Evolutionary conservation across 1,284 basidiomycete genomes (phyloP).

Genomic region (Inonotus obliquus): DNA sequence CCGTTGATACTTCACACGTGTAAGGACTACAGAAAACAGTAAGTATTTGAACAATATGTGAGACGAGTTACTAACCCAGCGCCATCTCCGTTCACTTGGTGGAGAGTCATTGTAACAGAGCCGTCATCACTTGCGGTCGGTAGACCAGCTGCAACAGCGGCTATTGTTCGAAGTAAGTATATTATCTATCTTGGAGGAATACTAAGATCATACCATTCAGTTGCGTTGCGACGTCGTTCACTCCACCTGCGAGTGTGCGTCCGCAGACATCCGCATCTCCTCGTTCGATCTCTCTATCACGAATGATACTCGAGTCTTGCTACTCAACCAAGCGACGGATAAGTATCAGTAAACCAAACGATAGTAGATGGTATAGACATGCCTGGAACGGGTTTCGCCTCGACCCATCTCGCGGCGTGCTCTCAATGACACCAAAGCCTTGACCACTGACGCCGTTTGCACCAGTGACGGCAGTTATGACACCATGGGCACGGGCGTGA

Average conservation of each 20-base stretch:
- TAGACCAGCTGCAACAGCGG: slow-evolving; percentile 21
- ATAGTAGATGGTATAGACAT: not conserved
- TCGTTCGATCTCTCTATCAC: slow-evolving; percentile 20
- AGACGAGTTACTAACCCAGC: slow-evolving; percentile 18
- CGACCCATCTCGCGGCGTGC: slow-evolving; percentile 24
- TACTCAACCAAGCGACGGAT: not conserved
- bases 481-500: slow-evolving; percentile 20
- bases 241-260: slow-evolving; percentile 21
- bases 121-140: slow-evolving; percentile 19
- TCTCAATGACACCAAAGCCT: slow-evolving; percentile 22
- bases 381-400: slow-evolving; percentile 24
- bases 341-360: not conserved
- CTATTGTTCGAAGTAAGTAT: slow-evolving; percentile 7
- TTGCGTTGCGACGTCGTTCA: slow-evolving; percentile 21
- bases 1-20: slow-evolving; percentile 22
- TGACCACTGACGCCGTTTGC: slow-evolving; percentile 22
- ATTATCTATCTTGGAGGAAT: not conserved
- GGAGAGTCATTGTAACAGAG: slow-evolving; percentile 24
- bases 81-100: slow-evolving; percentile 25
- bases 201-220: slow-evolving; percentile 17
- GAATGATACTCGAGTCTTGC: slow-evolving; percentile 25
- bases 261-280: slow-evolving; percentile 23
- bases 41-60: not conserved
- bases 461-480: slow-evolving; percentile 20
- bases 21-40: slow-evolving; percentile 18